A percentile compares a stretch with the other conserved stretches of the same genome.
These are phyloP conservation scores for Hypoxylon sp. DNA, from an alignment of 2,329 filamentous ascomycete genomes.

Conservation along the genomic window DNA sequence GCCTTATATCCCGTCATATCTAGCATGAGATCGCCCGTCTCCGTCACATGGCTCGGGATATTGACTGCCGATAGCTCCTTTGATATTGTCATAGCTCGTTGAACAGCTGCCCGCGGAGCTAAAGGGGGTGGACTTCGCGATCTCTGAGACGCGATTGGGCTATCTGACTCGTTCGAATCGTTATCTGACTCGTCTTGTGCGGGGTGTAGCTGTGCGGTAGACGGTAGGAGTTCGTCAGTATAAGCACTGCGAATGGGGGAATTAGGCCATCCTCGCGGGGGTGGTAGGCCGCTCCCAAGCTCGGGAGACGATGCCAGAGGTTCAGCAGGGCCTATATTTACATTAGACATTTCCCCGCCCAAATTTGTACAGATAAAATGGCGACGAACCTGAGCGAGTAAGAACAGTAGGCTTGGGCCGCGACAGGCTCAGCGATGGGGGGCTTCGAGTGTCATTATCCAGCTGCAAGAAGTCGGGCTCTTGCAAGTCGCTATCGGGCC, in stretches of 20 bases:
- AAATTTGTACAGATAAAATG: not conserved
- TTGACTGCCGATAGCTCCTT: conserved; percentile 88
- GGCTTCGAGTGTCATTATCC: conserved; percentile 55
- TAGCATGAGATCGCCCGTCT: conserved; percentile 92
- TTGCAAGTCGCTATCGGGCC: conserved; percentile 60
- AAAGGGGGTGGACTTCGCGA: conserved; percentile 81
- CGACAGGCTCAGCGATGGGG: conserved; percentile 48
- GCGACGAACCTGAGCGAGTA: conserved; percentile 33
- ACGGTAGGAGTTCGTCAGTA: conserved; percentile 63
- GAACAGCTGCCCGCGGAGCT: conserved; percentile 76
- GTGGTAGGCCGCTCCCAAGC: conserved; percentile 54
- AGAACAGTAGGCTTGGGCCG: conserved; percentile 57
- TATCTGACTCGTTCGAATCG: conserved; percentile 50
- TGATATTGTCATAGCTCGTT: conserved; percentile 83
- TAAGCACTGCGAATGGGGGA: conserved; percentile 52
- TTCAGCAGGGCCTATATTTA: conserved; percentile 54
- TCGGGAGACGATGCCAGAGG: conserved; percentile 63
- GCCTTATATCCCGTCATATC: conserved; percentile 98
- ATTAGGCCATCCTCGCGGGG: conserved; percentile 61
- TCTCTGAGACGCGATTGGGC: conserved; percentile 57
- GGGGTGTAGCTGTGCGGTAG: conserved; percentile 50
- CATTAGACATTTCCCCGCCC: conserved; percentile 9
- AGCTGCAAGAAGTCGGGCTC: conserved; percentile 76
- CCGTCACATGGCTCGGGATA: conserved; percentile 91
- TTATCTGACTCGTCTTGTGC: conserved; percentile 47